phyloP scores from a whole-genome alignment of 441 rosid species.

The Gossypium gossypioides region DNA sequence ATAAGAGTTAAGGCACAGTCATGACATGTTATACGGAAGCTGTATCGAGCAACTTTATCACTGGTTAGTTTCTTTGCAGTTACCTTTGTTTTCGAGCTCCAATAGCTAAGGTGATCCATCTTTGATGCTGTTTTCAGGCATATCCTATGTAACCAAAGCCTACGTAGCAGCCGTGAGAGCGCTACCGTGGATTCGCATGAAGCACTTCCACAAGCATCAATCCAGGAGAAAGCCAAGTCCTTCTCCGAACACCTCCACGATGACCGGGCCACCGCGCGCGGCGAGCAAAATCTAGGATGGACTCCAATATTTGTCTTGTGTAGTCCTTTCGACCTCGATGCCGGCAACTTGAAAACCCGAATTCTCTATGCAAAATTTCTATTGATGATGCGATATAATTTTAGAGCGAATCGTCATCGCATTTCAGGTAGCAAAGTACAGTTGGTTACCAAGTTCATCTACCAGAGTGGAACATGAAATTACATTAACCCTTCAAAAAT shows the following conservation, averaged over 20 bases:
- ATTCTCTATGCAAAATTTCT: neutral
- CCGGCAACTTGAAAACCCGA: conserved; percentile 42
- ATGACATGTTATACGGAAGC: conserved; percentile 60
- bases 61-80: conserved; percentile 44
- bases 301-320: conserved; percentile 56
- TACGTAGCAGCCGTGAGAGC: conserved; percentile 58
- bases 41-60: conserved; percentile 67
- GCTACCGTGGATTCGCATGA: conserved; percentile 44
- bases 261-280: conserved; percentile 50
- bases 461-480: no score
- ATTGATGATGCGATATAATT: no score
- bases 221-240: conserved; percentile 55
- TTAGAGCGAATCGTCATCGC: no score
- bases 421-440: no score
- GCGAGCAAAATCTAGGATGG: conserved; percentile 78
- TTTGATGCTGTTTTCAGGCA: conserved; percentile 39
- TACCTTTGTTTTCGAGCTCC: neutral
- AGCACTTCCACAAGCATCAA: conserved; percentile 36
- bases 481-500: no score
- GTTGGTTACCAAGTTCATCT: no score
- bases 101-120: neutral
- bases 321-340: conserved; percentile 64
- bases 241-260: conserved; percentile 53
- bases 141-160: conserved; percentile 77
- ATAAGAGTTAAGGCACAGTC: conserved; percentile 56